Percentiles rank a stretch among this genome's conserved stretches.
Evolutionary conservation across 345 rosid genomes (phyloP).

Genomic region (Melaleuca alternifolia): DNA sequence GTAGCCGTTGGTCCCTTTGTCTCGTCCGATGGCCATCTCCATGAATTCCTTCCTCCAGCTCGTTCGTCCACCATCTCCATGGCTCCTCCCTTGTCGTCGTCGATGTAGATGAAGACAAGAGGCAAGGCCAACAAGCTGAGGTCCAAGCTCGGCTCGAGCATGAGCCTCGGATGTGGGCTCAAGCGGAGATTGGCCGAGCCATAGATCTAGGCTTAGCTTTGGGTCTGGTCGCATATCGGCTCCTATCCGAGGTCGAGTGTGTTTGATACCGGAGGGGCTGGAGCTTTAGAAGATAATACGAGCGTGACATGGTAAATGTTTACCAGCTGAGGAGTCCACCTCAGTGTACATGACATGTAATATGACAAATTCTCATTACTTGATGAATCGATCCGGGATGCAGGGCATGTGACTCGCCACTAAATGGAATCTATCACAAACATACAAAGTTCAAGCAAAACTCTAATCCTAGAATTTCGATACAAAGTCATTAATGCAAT

Average conservation of each 20-base stretch:
- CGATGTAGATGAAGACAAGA: no score
- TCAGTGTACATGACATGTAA: not conserved
- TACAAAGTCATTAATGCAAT: not conserved
- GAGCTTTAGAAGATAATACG: not conserved
- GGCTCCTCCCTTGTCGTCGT: not conserved
- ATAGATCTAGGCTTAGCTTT: not conserved
- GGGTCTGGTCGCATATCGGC: not conserved
- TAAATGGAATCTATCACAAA: not conserved
- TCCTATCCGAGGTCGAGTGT: not conserved
- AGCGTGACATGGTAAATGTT: not conserved
- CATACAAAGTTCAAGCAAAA: not conserved
- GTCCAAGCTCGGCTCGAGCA: not conserved
- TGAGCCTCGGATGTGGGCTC: not conserved
- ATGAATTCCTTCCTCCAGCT: not conserved
- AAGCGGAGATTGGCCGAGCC: not conserved
- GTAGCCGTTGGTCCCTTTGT: not conserved
- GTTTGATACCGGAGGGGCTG: not conserved
- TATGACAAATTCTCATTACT: not conserved
- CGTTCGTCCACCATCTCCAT: not conserved
- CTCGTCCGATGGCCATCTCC: not conserved
- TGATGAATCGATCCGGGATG: not conserved
- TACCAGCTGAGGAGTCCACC: not conserved
- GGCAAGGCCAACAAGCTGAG: not conserved
- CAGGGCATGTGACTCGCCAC: not conserved
- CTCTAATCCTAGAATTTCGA: not conserved